Percentiles rank a stretch among this genome's conserved stretches.
Evolutionary conservation across 805 yeast species (phyloP).

Genomic region (Metschnikowia lunata): DNA sequence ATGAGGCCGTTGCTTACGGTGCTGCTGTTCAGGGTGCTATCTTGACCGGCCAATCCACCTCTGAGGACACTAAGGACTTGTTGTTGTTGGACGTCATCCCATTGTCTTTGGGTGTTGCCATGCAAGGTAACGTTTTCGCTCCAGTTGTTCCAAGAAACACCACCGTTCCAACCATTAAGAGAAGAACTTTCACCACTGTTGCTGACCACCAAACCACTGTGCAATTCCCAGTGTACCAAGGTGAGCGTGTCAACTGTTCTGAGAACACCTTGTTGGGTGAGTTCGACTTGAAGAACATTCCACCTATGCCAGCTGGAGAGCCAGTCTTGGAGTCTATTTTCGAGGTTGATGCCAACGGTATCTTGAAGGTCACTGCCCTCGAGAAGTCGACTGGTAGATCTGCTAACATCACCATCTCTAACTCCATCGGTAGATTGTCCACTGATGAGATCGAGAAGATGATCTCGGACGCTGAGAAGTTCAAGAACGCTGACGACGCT

Average conservation of each 20-base stretch:
- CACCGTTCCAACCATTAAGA: conserved; percentile 48
- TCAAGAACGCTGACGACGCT: conserved; percentile 98
- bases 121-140: conserved; percentile 49
- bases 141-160: conserved; percentile 51
- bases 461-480: conserved; percentile 47
- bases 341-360: conserved; percentile 49
- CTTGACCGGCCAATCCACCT: conserved; percentile 47
- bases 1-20: conserved; percentile 99
- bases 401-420: conserved; percentile 47
- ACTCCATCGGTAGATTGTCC: conserved; percentile 48
- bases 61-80: conserved; percentile 47
- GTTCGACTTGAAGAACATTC: conserved; percentile 48
- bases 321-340: conserved; percentile 48
- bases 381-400: conserved; percentile 49
- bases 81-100: conserved; percentile 49
- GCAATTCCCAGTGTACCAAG: conserved; percentile 49
- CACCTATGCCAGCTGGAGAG: conserved; percentile 49
- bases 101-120: conserved; percentile 48
- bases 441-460: conserved; percentile 47
- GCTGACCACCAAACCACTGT: conserved; percentile 49
- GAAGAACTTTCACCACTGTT: conserved; percentile 50
- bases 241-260: conserved; percentile 49
- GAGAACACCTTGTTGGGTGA: conserved; percentile 50
- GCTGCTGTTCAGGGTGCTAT: conserved; percentile 96
- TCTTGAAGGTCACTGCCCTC: conserved; percentile 47